Conservation (phyloP, 441 rosid genomes). For the Populus trichocarpa region DNA sequence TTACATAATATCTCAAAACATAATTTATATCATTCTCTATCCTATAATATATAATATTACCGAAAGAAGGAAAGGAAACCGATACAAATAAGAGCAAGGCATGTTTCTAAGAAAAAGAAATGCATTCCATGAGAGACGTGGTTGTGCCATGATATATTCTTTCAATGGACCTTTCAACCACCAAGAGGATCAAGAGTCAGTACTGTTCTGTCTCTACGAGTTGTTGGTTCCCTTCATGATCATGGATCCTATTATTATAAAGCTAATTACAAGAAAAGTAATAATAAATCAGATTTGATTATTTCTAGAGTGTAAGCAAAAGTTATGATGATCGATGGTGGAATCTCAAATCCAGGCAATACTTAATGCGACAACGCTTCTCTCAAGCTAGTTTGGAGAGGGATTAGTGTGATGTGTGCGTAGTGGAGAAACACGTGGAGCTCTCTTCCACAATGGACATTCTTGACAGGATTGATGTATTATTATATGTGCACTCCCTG, state of each 20-base stretch:
- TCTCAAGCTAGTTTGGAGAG: too few species aligned
- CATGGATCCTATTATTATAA: not conserved
- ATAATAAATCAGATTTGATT: not conserved
- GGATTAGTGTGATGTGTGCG: too few species aligned
- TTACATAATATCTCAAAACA: too few species aligned
- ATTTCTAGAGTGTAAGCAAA: not conserved
- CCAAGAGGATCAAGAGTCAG: conserved; percentile 1
- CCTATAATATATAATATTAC: too few species aligned
- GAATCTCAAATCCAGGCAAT: conserved; percentile 25
- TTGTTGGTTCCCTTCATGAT: not conserved
- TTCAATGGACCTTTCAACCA: not conserved
- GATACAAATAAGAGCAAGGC: too few species aligned
- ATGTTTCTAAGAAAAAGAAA: too few species aligned
- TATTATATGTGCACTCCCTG: not conserved
- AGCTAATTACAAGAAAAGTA: not conserved
- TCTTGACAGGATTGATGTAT: not conserved
- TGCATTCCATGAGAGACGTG: not conserved
- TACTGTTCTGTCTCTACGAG: not conserved
- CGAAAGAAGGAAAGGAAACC: too few species aligned
- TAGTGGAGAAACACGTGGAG: conserved; percentile 30
- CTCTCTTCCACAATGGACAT: not conserved
- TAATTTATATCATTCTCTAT: too few species aligned
- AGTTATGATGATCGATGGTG: conserved; percentile 23
- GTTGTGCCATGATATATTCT: not conserved
- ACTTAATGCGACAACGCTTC: not conserved